Evolutionary conservation across 345 rosid species (phyloP), one percentile per base, ranked within the genome.

Genomic region (Hibiscus tridactylites): DNA sequence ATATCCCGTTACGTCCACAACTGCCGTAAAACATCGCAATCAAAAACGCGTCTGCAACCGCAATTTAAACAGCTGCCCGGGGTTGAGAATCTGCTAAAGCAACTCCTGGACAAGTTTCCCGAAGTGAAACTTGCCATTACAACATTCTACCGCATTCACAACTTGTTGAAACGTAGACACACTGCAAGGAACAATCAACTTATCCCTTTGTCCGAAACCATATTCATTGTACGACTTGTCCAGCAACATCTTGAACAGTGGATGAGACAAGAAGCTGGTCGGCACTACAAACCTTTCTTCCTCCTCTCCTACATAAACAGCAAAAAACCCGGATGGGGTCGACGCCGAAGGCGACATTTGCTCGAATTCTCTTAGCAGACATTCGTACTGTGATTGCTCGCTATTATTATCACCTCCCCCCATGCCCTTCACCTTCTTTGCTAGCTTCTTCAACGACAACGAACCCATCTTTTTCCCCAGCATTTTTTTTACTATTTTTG

Each of bases 381-480:
- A 75, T 77, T 90, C 87, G 9, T 78, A 72, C 1, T 82, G 84
- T 0, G 86, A 74, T 46, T 71, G 75, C 68, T 75, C 62, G 10
- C 47, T 63, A 35, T 49, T 71, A 44, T 78, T 61, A 42, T 54
- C 73, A 47, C 80, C 70, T 42, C 79, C 76, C 31, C 84, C 76
- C 60, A 71, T 84, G 9, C 71, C 87, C 79, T 83, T 91, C 78
- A 84, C 88, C 73, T 85, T 94, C 87, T 81, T 90, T 31, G 95
- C 95, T 28, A 94, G 80, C 21, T 88, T 91, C 88, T 88, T 90
- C 80, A 94, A 87, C 1, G 91, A 88, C 80, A 94, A 87, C 1
- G 92, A 87, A 35, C 66, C 84, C 73, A 90, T 87, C 82, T 86
- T 88, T 75, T 86, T 87, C 2, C 93, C 86, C 42, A 91, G 35